Evolutionary conservation across 306 rosid species (phyloP), one percentile per base, ranked within the genome.

Genomic region (Quercus wislizeni): DNA sequence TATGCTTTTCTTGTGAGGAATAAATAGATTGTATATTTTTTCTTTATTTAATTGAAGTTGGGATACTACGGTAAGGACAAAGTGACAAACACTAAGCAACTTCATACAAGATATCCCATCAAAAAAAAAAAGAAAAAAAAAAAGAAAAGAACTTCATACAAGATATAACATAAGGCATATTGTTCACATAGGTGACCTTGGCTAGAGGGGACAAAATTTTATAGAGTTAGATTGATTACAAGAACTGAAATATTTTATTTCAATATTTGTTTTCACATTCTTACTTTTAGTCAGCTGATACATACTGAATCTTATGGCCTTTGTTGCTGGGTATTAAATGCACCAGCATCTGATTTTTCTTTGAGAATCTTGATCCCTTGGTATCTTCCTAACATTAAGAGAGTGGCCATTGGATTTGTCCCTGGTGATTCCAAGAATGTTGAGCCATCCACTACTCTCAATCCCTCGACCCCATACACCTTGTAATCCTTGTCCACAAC

Each of bases 351-450:
- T 51, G 76, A 72, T 73, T 86, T 78, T 70, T 87, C 87, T 67
- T 64, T 21, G 9, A 88, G 84, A 80, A 93, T 89, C 80, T 85
- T 82, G 41, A 89, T 77, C 81, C 94, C 97, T 89, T 87, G 94
- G 71, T 87, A 89, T 71, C 97, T 91, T 64, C 96, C 96, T 12
- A 91, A 88, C 97, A 93, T 91, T 25, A 93, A 76, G 57, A 88
- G 58, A 18, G 96, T 87, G 10, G 92, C 92, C 92, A 89, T 88
- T 68, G 96, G 96, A 71, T 93, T 89, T 80, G 94, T 89, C 25
- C 97, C 92, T 12, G 96, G 96, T 71, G 97, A 85, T 49, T 87
- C 92, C 3, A 82, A 70, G 55, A 89, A 84, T 1, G 96, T 91
- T 67, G 97, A 93, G 55, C 92, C 96, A 78, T 91, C 97, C 61